Evolutionary conservation across 2,329 filamentous ascomycete species (phyloP), one percentile per base, ranked within the genome.

Genomic region (Bertia moriformis): DNA sequence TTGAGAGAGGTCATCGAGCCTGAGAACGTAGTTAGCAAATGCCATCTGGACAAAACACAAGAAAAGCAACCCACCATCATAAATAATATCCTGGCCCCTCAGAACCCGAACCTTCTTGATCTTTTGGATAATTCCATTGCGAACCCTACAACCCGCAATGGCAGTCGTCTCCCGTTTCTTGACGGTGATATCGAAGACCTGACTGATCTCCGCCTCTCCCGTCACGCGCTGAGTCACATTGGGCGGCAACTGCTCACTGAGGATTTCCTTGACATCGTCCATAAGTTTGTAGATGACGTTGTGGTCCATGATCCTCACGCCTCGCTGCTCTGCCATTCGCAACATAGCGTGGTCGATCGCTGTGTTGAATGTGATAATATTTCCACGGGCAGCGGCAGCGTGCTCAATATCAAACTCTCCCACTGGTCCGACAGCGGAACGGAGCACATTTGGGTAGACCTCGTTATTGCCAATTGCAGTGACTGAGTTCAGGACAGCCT

Each of bases 341-440:
- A 70, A 66, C 46, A 94, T 81, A 39, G 78, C 66, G 4, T 71
- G 68, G 1, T 83, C 74, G 4, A 87, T 63, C 0, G 71, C 49
- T 38, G 73, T 76, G 59, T 95, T 95, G 69, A 98, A 98, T 49
- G 83, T 84, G 57, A 96, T 67, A 45, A 96, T 75, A 48, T 79
- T 64, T 24, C 83, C 85, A 19, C 73, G 69, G 2, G 89, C 83
- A 14, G 74, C 74, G 1, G 82, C 75, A 0, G 91, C 89, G 53
- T 91, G 83, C 52, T 94, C 84, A 40, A 98, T 69, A 55, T 98
- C 91, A 45, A 78, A 93, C 60, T 95, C 85, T 22, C 72, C 75
- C 32, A 96, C 70, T 18, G 78, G 67, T 1, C 91, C 93, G 1
- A 91, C 82, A 2, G 71, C 75, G 3, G 82, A 80, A 17, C 82